Base-by-base conservation (phyloP, 495 filamentous ascomycete species). In the Aspergillus ellipticus region DNA sequence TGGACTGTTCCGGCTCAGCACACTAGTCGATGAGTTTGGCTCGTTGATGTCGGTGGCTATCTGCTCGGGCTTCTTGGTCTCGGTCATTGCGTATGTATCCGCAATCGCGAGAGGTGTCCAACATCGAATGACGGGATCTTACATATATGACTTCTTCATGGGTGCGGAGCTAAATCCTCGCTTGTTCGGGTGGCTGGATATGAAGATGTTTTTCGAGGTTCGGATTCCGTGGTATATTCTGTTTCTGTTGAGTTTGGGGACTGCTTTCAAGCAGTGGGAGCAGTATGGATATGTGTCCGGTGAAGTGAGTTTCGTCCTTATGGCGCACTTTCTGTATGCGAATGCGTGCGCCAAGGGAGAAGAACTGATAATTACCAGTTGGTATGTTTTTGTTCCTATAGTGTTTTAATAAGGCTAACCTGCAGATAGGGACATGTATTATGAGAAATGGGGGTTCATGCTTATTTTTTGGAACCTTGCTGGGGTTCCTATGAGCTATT, bases 381-480 rank as follows among this genome's bases (percentile, higher is more conserved):
- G 92, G 86, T 84, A 67, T 46, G 71, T 61, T 10, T 48, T n/a
- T 63, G 8, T 53, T 15, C 21, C 17, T n/a, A 7, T 17, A 19
- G 11, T 49, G 9, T 2, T 37, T 50, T 4, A 3, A 16, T 22
- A 20, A 13, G 39, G 6, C 11, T 20, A 7, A 22, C 42, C 51
- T n/a, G 50, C 24, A 39, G 26, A 37, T 19, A 82, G 80, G 83
- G 94, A 98, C 71, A 97, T 98, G 90, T 96, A 95, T 76, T 89
- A 93, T 67, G 94, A 98, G 77, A 98, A 97, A 77, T 95, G 91
- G 84, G 94, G 94, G 55, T 98, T 97, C 76, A 95, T 98, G 93
- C 81, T 98, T 55, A 96, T 96, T 68, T 98, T 98, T 82, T 98
- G 94, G 94, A 98, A 98, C 73, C 78, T 98, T 63, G 90, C 91